Base-by-base conservation (phyloP, 164 flowering plant genomes). In the Euptelea pleiosperma region DNA sequence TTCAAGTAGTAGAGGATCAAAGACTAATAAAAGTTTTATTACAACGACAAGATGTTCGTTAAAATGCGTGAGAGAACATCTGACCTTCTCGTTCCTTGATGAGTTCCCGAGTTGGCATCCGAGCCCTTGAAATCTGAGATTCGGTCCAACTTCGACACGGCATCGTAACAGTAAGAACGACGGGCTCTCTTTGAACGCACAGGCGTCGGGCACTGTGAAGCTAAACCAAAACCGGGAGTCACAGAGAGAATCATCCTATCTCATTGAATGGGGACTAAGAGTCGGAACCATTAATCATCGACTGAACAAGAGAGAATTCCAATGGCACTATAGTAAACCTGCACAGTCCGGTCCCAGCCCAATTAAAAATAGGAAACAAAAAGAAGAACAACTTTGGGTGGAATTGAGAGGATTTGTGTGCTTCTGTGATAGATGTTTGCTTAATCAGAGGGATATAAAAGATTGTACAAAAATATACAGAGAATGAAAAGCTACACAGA, bases 61-160 rank as follows among this genome's bases (percentile, higher is more conserved):
- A 37, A 46, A 39, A 28, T 19, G 18, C 33, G 30, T 5, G 33
- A 44, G 12, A 58, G 5, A 18, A 8, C 18, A 50, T 33, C 58
- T 48, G 18, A 70, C 77, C 51, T 52, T 60, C 66, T 70, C 15
- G 15, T 19, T 24, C 29, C 22, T n/a, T 56, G 31, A 16, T 46
- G 14, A 1, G 25, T 26, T 25, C 30, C 19, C 2, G 42, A 53
- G 3, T 21, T 31, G 26, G 57, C 34, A 10, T 45, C 21, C 1
- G 59, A n/a, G 40, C 49, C 47, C 31, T 35, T 41, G 18, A 34
- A 29, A 34, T 29, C 29, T 9, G 60, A 33, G 26, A 53, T 35
- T 54, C 6, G 61, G 45, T 50, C 18, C 50, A 48, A 9, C 26
- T 61, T 48, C 21, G 29, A 43, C 21, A 43, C 7, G 1, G 16